A percentile compares a stretch with the other conserved stretches of the same genome.
These are phyloP conservation scores for Sporothrix sp. DNA, from an alignment of 2,329 filamentous ascomycete species.

Conservation along the genomic window DNA sequence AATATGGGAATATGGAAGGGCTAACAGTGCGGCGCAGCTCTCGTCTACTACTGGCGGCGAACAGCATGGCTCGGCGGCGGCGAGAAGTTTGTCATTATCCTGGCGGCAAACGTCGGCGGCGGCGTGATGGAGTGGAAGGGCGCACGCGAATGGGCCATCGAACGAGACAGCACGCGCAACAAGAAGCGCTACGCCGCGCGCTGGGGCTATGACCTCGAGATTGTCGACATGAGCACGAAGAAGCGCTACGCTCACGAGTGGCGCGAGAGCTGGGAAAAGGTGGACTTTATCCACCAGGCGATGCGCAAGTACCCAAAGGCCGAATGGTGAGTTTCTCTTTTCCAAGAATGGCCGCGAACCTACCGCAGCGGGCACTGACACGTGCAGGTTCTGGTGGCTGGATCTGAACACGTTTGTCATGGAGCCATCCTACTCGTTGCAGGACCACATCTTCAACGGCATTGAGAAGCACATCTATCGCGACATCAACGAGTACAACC, in stretches of 20 bases:
- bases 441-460: slow-evolving; percentile 79
- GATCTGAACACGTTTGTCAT: slow-evolving; percentile 97
- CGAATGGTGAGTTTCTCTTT: slow-evolving; percentile 59
- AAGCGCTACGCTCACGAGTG: slow-evolving; percentile 98
- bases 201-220: slow-evolving; percentile 94
- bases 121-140: slow-evolving; percentile 99
- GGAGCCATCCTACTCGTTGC: slow-evolving; percentile 85
- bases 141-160: slow-evolving; percentile 93
- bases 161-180: slow-evolving; percentile 90
- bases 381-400: slow-evolving; percentile 93
- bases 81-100: slow-evolving; percentile 83
- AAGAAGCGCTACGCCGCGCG: slow-evolving; percentile 77
- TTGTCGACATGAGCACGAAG: slow-evolving; percentile 98
- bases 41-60: slow-evolving; percentile 58
- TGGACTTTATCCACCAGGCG: slow-evolving; percentile 79
- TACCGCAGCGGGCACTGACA: too few relatives aligned
- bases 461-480: slow-evolving; percentile 70
- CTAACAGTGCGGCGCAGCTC: slow-evolving; percentile 37
- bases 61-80: slow-evolving; percentile 68
- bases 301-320: slow-evolving; percentile 91
- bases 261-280: slow-evolving; percentile 99
- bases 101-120: slow-evolving; percentile 87
- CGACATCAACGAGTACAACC: slow-evolving; percentile 94
- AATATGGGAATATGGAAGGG: too few relatives aligned
- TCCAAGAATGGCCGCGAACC: too few relatives aligned